Conservation (phyloP, 208 protist genomes). For the Trypanosoma mega region DNA sequence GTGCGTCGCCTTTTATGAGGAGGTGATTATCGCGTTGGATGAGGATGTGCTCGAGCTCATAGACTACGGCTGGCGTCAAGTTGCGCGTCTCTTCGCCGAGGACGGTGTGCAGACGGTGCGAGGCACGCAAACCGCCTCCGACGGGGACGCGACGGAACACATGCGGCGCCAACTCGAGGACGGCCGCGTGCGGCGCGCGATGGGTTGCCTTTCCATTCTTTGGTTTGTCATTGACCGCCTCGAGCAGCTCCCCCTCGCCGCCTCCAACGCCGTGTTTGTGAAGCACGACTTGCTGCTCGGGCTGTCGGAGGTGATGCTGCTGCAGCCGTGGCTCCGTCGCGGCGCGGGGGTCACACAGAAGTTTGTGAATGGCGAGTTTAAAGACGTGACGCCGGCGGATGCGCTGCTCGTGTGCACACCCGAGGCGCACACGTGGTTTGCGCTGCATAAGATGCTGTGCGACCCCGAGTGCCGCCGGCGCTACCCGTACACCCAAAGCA, state of each 20-base stretch:
- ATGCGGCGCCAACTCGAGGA: constrained; percentile 51
- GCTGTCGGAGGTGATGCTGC: constrained; percentile 70
- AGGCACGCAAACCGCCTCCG: constrained; percentile 12
- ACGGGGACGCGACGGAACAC: constrained; percentile 21
- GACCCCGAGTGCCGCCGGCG: constrained; percentile 72
- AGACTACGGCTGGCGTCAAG: constrained; percentile 90
- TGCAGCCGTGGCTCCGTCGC: constrained; percentile 83
- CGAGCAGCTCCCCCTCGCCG: constrained; percentile 65
- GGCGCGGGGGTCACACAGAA: constrained; percentile 43
- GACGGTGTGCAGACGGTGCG: constrained; percentile 36
- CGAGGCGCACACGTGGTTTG: constrained; percentile 90
- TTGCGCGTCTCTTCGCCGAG: constrained; percentile 69
- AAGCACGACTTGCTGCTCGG: constrained; percentile 88
- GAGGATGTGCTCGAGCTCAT: constrained; percentile 89
- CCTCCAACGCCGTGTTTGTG: constrained; percentile 63
- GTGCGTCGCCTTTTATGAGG: constrained; percentile 86
- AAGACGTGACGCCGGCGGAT: constrained; percentile 49
- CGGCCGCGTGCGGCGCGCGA: constrained; percentile 46
- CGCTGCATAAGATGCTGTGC: constrained; percentile 87
- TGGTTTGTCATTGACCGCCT: constrained; percentile 90
- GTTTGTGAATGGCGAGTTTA: constrained; percentile 66
- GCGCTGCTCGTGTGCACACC: constrained; percentile 72
- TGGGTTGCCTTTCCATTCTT: constrained; percentile 83
- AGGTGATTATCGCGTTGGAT: constrained; percentile 65
- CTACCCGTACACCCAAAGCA: constrained; percentile 82